Base-by-base conservation (phyloP, 345 rosid species). In the Citrus reticulata region DNA sequence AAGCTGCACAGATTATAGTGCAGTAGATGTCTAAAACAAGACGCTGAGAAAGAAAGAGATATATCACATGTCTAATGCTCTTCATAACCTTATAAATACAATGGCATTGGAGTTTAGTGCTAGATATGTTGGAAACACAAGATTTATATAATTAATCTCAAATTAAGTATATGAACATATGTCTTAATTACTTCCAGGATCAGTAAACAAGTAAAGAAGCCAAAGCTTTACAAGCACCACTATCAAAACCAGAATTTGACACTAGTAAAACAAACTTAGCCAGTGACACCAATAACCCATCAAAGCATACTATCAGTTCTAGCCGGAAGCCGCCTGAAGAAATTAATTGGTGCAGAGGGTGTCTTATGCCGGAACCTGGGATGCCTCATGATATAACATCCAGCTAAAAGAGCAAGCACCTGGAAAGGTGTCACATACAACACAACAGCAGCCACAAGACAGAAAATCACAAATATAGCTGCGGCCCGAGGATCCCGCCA, bases 401-500 rank as follows among this genome's bases (percentile, higher is more conserved):
- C 99, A 17, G 78, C 66, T 7, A 84, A 29, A 72, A 94, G 86
- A 24, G 90, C 91, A 67, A 94, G 86, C 59, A 91, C 90, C 86
- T 89, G 91, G 81, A 94, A 92, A 42, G 99, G 98, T 10, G 93
- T 91, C 58, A 85, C 84, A 70, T 88, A 97, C 75, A 93, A 79
- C 70, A 93, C 90, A 60, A 90, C 67, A 29, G 98, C 94, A 34
- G 93, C 88, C 40, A 89, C 30, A 66, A 97, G 76, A 82, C 98
- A 93, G 77, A 92, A 82, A 14, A 87, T 79, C 84, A 93, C 73
- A 81, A 89, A 97, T 29, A 94, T 81, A 9, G 88, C 81, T 4
- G 98, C 91, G 22, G 98, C 99, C 7, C 98, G 91, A 19, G 97
- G 95, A 86, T 94, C 98, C 59, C 98, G 90, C 99, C 98, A 97